Evolutionary conservation across 257 asterid genomes (phyloP), one percentile per base, ranked within the genome.

Genomic region (Jacaranda copaia): DNA sequence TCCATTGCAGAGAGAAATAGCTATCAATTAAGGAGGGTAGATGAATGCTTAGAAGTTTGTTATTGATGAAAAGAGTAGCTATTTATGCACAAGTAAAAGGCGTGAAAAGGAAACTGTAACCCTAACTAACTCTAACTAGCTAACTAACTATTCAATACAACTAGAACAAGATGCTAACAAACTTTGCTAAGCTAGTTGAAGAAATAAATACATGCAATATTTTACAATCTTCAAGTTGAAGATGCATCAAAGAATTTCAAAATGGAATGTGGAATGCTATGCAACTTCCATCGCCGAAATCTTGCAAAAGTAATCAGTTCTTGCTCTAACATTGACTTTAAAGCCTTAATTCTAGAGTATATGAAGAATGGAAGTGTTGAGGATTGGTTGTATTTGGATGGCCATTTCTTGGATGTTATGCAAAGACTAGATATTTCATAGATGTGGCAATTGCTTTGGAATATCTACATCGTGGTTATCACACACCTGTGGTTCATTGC

Each of bases 291-390:
- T 9, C 85, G 77, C 45, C 5, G 80, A 20, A 82, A 82, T 25
- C 77, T 82, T 3, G 75, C 69, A 2, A 78, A 70, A 55, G 80
- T 79, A 5, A 79, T 74, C 5, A 70, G 83, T 32, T 58, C 51
- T 38, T 82, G 81, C 75, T 72, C 78, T 13, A 82, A 60, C 52
- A 65, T 62, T 8, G 83, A 82, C 4, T 82, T 82, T 12, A 82
- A 75, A 68, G 83, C 81, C 10, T 15, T 81, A 15, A 16, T 81
- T 53, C 72, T 80, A 0, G 81, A 80, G 72, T 70, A 69, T 4
- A 70, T 77, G 81, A 36, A 42, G 46, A 38, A 63, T 40, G 82
- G 78, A n/a, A 79, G 76, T 64, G 72, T 81, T 0, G 84, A 81
- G 68, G 25, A 76, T 10, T 81, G 78, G 81, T 15, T 81, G 72